A percentile compares a stretch with the other conserved stretches of the same genome.
These are phyloP conservation scores for Ensete ventricosum DNA, from an alignment of 176 grass and related monocot species.

Conservation along the genomic window DNA sequence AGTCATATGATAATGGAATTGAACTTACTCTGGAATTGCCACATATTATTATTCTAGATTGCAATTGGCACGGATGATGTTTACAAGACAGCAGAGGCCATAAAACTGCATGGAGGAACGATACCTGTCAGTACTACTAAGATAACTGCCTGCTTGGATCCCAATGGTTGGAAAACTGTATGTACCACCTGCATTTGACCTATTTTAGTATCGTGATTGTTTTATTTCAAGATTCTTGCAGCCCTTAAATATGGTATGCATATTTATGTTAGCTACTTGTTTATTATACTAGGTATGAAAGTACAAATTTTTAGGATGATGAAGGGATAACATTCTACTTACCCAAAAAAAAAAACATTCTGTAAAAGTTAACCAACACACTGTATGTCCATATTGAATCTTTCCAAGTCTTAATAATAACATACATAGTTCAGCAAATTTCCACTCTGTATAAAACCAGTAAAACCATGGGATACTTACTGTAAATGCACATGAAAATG, in stretches of 20 bases:
- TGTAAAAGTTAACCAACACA: no score
- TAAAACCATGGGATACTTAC: neutral
- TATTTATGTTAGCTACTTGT: neutral
- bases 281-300: neutral
- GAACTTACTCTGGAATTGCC: neutral
- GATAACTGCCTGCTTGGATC: constrained; percentile 84
- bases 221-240: neutral
- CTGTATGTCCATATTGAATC: no score
- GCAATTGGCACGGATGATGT: constrained; percentile 98
- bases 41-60: constrained; percentile 38
- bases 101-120: constrained; percentile 61
- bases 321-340: no score
- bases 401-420: neutral
- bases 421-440: neutral
- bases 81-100: constrained; percentile 78
- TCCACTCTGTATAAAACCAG: neutral
- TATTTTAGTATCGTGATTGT: neutral
- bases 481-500: neutral
- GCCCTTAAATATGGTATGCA: neutral
- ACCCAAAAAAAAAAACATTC: no score
- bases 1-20: neutral
- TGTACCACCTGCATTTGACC: constrained; percentile 12
- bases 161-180: constrained; percentile 97
- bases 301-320: no score
- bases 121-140: constrained; percentile 87